A percentile compares a stretch with the other conserved stretches of the same genome.
Conservation (phyloP, 371 early-diverging fungal genomes). For the Apophysomyces trapeziformis region DNA sequence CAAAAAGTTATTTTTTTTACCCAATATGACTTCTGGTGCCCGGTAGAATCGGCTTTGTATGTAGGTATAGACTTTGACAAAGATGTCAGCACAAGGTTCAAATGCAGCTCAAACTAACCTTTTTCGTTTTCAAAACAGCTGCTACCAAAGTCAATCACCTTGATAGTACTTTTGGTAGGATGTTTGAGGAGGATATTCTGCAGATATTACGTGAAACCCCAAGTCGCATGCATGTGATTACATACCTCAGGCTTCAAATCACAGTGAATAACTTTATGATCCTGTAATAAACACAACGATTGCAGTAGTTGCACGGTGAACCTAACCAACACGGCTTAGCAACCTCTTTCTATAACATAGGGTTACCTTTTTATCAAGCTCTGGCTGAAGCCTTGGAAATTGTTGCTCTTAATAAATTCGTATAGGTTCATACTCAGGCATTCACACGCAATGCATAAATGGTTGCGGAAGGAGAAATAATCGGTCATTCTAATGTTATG, state of each 20-base stretch:
- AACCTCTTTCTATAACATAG: neutral
- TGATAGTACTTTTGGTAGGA: conserved; percentile 66
- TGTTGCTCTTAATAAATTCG: conserved; percentile 85
- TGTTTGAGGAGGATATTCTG: conserved; percentile 68
- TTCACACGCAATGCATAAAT: conserved; percentile 91
- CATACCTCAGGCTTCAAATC: conserved; percentile 88
- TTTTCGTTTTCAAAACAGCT: conserved; percentile 76
- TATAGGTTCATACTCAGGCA: conserved; percentile 88
- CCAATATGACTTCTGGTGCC: conserved; percentile 96
- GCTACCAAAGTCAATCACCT: conserved; percentile 95
- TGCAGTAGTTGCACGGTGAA: conserved; percentile 79
- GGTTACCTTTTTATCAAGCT: conserved; percentile 62
- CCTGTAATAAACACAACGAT: conserved; percentile 66
- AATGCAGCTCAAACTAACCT: conserved; percentile 21
- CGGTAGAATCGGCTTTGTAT: conserved; percentile 41
- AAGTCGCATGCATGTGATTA: neutral
- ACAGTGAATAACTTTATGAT: conserved; percentile 82
- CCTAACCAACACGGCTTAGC: conserved; percentile 18
- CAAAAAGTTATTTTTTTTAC: conserved; percentile 24
- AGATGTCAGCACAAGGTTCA: neutral
- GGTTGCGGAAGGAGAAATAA: conserved; percentile 83
- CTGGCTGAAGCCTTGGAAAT: conserved; percentile 79
- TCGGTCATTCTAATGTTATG: conserved; percentile 81
- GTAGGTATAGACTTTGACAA: conserved; percentile 23
- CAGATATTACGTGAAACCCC: neutral